Evolutionary conservation across 371 early-diverging fungal genomes (phyloP), one percentile per base, ranked within the genome.

Genomic region (Rhizopus delemar): DNA sequence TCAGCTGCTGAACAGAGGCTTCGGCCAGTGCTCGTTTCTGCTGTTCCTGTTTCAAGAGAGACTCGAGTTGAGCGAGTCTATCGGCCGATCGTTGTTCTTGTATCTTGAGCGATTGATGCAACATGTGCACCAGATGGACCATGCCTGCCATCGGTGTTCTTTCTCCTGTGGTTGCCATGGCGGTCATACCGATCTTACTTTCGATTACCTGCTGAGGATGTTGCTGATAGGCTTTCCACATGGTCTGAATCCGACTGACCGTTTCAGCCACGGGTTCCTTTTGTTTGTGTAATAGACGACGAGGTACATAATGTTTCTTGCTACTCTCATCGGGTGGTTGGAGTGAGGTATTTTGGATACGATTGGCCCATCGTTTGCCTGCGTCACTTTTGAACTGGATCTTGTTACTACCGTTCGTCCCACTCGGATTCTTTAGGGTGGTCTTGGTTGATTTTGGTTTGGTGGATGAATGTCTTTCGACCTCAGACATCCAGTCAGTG

Each of bases 401-500:
- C 16, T 54, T 66, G 33, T 60, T 60, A 31, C 58, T 62, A 34
- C 49, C 28, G 43, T 51, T 49, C 1, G 53, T 31, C 39, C 28
- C 58, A 22, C 59, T 57, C 0, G 59, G 59, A 38, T 46, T 53
- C 0, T 34, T 13, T 9, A 29, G 34, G 13, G 8, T 29, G 34
- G 6, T 6, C 33, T 49, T 45, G 34, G 46, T 6, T 54, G 34
- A 8, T 51, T 38, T 57, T 62, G 51, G 32, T 35, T 39, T 22
- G 48, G 34, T 43, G 43, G 56, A 60, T 5, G 63, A 61, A 6
- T 66, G 60, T 60, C 60, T 43, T 53, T 75, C 73, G 7, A 77
- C 64, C 56, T 73, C 66, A n/a, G 59, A 63, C 49, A 77, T 77
- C 77, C 77, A 77, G 33, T 71, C 69, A 5, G 62, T 62, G 8